Percentiles rank a stretch among this genome's conserved stretches.
Evolutionary conservation across 257 asterid species (phyloP).

Genomic region (Handroanthus guayacan): DNA sequence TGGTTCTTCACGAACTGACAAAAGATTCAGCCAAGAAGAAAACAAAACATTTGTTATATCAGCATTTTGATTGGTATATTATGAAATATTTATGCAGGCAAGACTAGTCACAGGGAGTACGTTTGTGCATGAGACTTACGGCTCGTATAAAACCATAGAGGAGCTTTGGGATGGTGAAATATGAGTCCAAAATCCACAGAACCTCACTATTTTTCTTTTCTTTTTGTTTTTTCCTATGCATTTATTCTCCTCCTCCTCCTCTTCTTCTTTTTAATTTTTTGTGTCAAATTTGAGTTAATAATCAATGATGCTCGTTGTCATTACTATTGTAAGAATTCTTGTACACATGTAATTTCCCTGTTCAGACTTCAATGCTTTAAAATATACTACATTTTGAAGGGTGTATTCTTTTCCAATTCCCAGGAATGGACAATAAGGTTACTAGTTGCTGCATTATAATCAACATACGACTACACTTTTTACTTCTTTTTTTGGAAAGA

Average conservation of each 20-base stretch:
- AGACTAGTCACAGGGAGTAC: constrained; percentile 53
- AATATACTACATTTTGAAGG: too few relatives aligned
- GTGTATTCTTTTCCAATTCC: too few relatives aligned
- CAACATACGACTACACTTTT: too few relatives aligned
- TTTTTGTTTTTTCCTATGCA: background rate
- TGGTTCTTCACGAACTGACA: constrained; percentile 7
- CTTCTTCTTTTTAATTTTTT: background rate
- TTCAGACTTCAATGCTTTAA: too few relatives aligned
- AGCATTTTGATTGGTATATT: constrained; percentile 19
- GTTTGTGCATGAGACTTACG: constrained; percentile 57
- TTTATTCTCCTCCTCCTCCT: background rate
- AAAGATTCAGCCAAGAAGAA: constrained; percentile 14
- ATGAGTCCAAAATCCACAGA: constrained; percentile 30
- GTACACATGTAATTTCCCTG: too few relatives aligned
- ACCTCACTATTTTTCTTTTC: background rate
- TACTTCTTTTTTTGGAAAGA: too few relatives aligned
- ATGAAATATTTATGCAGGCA: constrained; percentile 49
- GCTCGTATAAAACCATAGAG: constrained; percentile 64
- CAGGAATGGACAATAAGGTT: too few relatives aligned
- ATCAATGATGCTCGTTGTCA: too few relatives aligned
- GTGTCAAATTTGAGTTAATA: background rate
- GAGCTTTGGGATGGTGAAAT: constrained; percentile 85
- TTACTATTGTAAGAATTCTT: too few relatives aligned
- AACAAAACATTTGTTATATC: background rate
- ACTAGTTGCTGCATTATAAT: too few relatives aligned